Evolutionary conservation across 805 yeast genomes (phyloP).

Genomic region (Yamadazyma takamatsuzukensis): DNA sequence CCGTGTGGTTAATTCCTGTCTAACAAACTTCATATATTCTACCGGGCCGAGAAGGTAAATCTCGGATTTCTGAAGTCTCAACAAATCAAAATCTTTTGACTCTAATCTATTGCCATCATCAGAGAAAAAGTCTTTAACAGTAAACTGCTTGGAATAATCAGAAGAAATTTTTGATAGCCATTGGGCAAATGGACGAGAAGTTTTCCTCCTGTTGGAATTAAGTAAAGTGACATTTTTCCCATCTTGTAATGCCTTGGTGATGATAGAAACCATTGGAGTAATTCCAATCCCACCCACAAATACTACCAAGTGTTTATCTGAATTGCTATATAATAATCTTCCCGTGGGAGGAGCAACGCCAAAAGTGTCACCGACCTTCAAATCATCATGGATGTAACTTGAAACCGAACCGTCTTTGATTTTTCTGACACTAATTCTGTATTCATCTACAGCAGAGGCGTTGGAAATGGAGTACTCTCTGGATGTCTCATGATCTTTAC

Average conservation of each 20-base stretch:
- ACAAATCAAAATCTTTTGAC: neutral
- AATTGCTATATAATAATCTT: conserved; percentile 35
- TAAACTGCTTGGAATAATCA: neutral
- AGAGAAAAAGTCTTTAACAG: neutral
- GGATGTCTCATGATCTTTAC: conserved; percentile 39
- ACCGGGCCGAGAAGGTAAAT: conserved; percentile 4
- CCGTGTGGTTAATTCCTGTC: conserved; percentile 1
- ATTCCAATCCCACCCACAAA: conserved; percentile 66
- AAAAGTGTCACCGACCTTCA: conserved; percentile 46
- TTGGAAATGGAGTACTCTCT: conserved; percentile 61
- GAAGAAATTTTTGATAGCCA: conserved; percentile 17
- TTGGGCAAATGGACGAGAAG: conserved; percentile 20
- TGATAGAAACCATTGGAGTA: conserved; percentile 58
- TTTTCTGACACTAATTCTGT: conserved; percentile 57
- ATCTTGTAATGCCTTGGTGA: conserved; percentile 34
- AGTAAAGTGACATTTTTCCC: conserved; percentile 29
- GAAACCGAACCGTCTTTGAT: conserved; percentile 50
- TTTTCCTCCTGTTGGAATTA: conserved; percentile 26
- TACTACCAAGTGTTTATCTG: conserved; percentile 28
- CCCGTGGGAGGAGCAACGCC: conserved; percentile 61
- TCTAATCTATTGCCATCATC: neutral
- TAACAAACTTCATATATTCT: conserved; percentile 4
- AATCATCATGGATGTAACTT: conserved; percentile 42
- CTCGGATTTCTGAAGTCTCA: conserved; percentile 2
- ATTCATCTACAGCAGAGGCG: conserved; percentile 27